Conservation (phyloP, 352 stramenopile species). For the Hyaloperonospora brassicae region DNA sequence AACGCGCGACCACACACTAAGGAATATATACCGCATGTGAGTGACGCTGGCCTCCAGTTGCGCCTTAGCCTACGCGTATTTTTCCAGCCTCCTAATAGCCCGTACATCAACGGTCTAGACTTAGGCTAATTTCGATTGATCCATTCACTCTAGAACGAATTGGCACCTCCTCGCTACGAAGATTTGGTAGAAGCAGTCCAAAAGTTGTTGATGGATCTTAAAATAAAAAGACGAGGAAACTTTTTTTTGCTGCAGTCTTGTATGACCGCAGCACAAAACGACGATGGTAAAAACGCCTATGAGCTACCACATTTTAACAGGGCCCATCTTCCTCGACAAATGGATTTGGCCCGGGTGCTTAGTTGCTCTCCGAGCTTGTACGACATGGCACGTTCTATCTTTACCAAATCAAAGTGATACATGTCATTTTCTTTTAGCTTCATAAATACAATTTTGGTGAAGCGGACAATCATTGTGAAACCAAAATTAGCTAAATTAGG, state of each 20-base stretch:
- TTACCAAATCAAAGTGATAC: no score
- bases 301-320: conserved; percentile 1
- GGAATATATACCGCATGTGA: conserved; percentile 2
- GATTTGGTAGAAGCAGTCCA: not conserved
- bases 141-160: conserved; percentile 12
- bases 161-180: not conserved
- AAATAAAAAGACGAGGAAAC: not conserved
- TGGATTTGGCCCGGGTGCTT: not conserved
- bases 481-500: no score
- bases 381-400: no score
- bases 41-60: not conserved
- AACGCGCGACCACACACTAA: conserved; percentile 19
- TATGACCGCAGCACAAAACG: not conserved
- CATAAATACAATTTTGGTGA: no score
- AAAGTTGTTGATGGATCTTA: not conserved
- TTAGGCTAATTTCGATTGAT: conserved; percentile 21
- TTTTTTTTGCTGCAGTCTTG: conserved; percentile 2
- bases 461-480: no score
- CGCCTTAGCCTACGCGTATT: conserved; percentile 11
- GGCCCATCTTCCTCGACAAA: not conserved
- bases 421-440: no score
- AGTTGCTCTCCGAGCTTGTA: no score
- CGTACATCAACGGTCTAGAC: conserved; percentile 24
- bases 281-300: not conserved
- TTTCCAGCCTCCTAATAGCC: conserved; percentile 20